Evolutionary conservation across 176 grass and related monocot species (phyloP).

Genomic region (Bromus sterilis): DNA sequence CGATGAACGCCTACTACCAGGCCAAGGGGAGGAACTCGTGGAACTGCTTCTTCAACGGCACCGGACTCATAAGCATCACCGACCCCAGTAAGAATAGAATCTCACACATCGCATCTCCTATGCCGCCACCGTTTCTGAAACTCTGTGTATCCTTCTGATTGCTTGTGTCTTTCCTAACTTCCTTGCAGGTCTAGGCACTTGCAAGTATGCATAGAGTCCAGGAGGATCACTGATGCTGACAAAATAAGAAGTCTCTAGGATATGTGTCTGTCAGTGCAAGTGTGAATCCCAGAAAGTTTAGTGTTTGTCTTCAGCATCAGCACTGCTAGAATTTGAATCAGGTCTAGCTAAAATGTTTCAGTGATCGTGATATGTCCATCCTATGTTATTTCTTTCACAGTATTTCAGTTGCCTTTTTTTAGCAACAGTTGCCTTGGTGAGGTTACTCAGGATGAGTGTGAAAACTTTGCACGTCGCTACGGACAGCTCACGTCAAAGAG

Average conservation of each 20-base stretch:
- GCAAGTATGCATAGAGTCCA: constrained; percentile 28
- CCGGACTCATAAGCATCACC: constrained; percentile 40
- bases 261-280: not conserved
- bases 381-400: not conserved
- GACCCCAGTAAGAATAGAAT: constrained; percentile 43
- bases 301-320: not conserved
- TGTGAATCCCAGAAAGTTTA: not conserved
- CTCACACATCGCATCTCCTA: not conserved
- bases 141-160: not conserved
- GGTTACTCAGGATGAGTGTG: not conserved
- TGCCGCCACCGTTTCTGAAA: not conserved
- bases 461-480: not conserved
- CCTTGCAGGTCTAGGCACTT: constrained; percentile 30
- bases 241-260: constrained; percentile 6
- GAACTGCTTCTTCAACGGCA: constrained; percentile 64
- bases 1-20: constrained; percentile 61
- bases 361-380: not conserved
- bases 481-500: not conserved
- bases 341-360: not conserved
- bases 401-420: no score
- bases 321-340: not conserved
- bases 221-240: not conserved
- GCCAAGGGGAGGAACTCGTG: constrained; percentile 37
- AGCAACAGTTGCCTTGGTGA: not conserved
- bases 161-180: not conserved